Evolutionary conservation across 2,329 filamentous ascomycete species (phyloP), one percentile per base, ranked within the genome.

Genomic region (Arthrobotrys megalospora): DNA sequence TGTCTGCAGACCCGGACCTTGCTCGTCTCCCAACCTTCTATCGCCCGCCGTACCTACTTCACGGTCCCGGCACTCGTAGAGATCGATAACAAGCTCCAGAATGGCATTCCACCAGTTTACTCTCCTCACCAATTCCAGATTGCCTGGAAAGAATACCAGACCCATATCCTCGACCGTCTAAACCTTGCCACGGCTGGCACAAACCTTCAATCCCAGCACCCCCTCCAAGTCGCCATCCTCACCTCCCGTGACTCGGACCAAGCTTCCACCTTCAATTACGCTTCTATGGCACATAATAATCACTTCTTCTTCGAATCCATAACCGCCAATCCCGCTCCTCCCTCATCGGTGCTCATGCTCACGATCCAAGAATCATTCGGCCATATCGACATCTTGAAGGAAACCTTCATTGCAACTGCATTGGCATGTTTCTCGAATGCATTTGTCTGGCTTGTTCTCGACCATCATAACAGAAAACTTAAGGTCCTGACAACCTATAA

Each of bases 281-380:
- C 96, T 84, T 97, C 93, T 82, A 97, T 97, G 92, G 93, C 93
- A 70, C 92, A 93, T 88, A 98, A 98, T 89, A 97, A 90, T 84
- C 86, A 90, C 83, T 91, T 93, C 87, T 95, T 93, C 89, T 94
- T 95, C 88, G 84, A 89, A 81, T 85, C 87, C 79, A 84, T 67
- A 66, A 79, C 4, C 55, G 67, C 21, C 43, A 85, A 82, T 84
- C 86, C 79, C 84, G 88, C 83, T 58, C 82, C 85, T 80, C 91
- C 92, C 80, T 89, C 89, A 76, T 83, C 85, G 1, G 80, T 83
- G 50, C 88, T 96, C 78, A 84, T 87, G 82, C 81, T 83, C 73
- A 87, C 88, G 71, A 89, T 98, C 81, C 87, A 89, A 82, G 85
- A 86, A 81, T 90, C 90, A 82, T 98, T 97, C 86, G 91, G 92